A percentile compares a stretch with the other conserved stretches of the same genome.
Conservation (phyloP, 2,329 filamentous ascomycete genomes). For the Emergomyces pasteurianus region DNA sequence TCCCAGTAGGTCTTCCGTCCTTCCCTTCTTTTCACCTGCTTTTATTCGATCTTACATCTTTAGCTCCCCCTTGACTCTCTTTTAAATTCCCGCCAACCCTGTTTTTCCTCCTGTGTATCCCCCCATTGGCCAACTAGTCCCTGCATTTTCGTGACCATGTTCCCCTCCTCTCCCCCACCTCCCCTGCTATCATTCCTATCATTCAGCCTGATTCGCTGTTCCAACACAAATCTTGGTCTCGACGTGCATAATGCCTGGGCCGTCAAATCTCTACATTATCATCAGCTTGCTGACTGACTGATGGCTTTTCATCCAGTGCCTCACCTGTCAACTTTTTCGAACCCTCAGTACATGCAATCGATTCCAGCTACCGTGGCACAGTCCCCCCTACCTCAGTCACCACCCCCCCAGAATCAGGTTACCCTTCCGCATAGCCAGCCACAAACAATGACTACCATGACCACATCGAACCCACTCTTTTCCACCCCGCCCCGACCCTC, state of each 20-base stretch:
- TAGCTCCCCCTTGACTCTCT: neutral
- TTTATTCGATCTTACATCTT: neutral
- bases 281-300: neutral
- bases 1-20: conserved; percentile 7
- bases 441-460: conserved; percentile 6
- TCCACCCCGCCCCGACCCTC: conserved; percentile 8
- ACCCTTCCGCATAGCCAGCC: conserved; percentile 6
- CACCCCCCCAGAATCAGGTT: conserved; percentile 3
- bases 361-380: neutral
- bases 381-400: conserved; percentile 2
- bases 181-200: neutral
- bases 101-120: neutral
- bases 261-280: neutral
- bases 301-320: neutral
- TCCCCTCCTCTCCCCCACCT: neutral
- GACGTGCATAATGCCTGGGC: neutral
- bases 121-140: neutral
- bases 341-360: conserved; percentile 3
- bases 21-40: neutral
- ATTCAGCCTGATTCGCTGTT: neutral
- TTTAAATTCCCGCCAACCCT: neutral
- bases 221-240: neutral
- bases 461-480: conserved; percentile 6
- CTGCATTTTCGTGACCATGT: neutral
- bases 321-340: neutral